Evolutionary conservation across 2,329 filamentous ascomycete genomes (phyloP).

Genomic region (Pseudogymnoascus sp.): DNA sequence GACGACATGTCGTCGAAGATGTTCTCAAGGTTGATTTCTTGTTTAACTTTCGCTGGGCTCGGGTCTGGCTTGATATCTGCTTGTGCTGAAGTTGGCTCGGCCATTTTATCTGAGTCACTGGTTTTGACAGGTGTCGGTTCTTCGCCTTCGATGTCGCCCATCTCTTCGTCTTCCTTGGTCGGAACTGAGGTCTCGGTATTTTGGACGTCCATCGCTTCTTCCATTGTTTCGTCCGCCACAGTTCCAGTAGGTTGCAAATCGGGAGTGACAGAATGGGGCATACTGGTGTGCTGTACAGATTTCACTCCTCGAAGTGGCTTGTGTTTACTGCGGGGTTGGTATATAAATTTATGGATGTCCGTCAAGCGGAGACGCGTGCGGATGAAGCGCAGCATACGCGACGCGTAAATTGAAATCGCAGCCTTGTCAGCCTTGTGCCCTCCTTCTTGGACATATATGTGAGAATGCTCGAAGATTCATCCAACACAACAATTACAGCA

Average conservation of each 20-base stretch:
- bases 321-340: conserved; percentile 4
- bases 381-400: conserved; percentile 17
- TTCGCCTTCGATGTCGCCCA: conserved; percentile 30
- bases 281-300: neutral
- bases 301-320: neutral
- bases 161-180: conserved; percentile 34
- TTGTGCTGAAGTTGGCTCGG: neutral
- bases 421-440: conserved; percentile 1
- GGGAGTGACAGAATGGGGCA: conserved; percentile 7
- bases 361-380: conserved; percentile 3
- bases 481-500: neutral
- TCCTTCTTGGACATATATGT: neutral
- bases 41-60: conserved; percentile 26
- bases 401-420: conserved; percentile 20
- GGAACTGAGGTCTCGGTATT: neutral
- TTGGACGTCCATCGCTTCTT: neutral
- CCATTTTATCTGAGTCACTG: neutral
- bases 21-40: conserved; percentile 49
- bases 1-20: conserved; percentile 52
- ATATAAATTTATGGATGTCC: neutral
- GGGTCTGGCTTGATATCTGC: neutral
- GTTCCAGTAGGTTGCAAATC: conserved; percentile 9
- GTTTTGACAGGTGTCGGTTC: conserved; percentile 16
- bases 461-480: neutral
- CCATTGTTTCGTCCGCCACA: neutral